Base-by-base conservation (phyloP, 768 basidiomycete species). In the Naganishia antarctica region DNA sequence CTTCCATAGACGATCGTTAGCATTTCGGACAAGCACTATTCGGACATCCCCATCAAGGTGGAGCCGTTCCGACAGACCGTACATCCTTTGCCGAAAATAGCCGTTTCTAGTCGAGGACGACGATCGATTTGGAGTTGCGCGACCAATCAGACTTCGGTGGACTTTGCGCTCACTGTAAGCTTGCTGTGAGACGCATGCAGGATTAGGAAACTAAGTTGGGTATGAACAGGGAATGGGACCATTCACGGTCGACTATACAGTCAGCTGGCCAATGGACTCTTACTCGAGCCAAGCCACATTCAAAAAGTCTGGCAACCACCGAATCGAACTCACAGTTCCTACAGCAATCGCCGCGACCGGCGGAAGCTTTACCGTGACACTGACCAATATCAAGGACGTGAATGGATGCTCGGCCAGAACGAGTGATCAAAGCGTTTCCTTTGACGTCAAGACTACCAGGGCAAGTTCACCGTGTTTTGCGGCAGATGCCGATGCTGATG, bases 1-100 rank as follows among this genome's bases (percentile, higher is more conserved):
- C n/a, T n/a, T 21, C 25, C 18, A 32, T 37, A 76, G 75, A 70
- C 82, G 0, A 91, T 93, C 78, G 78, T 82, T 8, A 81, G 86
- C 32, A 78, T 98, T 66, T 89, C 87, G 73, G 93, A 98, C 74
- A 81, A 83, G 11, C 85, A 92, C 74, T 98, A 98, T 78, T 83
- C 84, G 70, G 85, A 84, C 69, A 81, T 91, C 28, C 83, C 85
- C 23, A 80, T 96, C 21, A 81, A 85, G 40, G 87, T 87, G 61
- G 60, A 25, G 85, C 88, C 44, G 85, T 90, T 93, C 69, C 86
- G 89, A 62, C 90, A 94, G 77, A 81, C 89, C 40, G 89, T 97
- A 37, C 92, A 96, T 75, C 91, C 93, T 0, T 81, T 90, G 43
- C 91, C 92, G 26, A 70, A 67, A 40, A 69, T 70, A 49, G 46